These are phyloP conservation scores for Tremellales sp. DNA, from an alignment of 1,284 basidiomycete species.

Conservation along the genomic window DNA sequence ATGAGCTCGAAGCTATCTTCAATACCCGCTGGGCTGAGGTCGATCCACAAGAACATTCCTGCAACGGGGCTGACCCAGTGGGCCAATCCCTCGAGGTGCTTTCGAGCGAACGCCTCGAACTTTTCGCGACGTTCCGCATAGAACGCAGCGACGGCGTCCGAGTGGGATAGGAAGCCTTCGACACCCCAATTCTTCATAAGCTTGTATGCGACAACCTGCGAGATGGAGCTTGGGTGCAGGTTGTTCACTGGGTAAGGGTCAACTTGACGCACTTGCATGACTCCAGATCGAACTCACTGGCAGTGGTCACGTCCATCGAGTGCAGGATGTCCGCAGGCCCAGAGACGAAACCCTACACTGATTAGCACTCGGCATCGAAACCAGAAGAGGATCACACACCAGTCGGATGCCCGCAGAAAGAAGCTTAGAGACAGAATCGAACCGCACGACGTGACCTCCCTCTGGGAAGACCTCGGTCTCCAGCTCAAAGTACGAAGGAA, in stretches of 20 bases:
- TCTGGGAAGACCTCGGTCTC: conserved; percentile 54
- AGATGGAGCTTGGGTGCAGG: conserved; percentile 71
- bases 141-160: conserved; percentile 65
- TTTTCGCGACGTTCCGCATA: conserved; percentile 71
- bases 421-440: conserved; percentile 85
- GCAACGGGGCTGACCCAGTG: conserved; percentile 82
- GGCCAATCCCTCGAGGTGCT: conserved; percentile 69
- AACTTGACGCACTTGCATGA: too few species aligned
- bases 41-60: conserved; percentile 86
- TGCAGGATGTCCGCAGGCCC: conserved; percentile 71
- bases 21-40: conserved; percentile 41
- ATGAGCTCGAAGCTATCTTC: conserved; percentile 73
- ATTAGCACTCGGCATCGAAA: background rate
- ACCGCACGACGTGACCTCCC: conserved; percentile 73
- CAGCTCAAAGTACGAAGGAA: conserved; percentile 72
- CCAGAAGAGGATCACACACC: conserved; percentile 10
- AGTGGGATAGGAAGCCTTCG: conserved; percentile 72
- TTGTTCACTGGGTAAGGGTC: conserved; percentile 65
- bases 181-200: conserved; percentile 74
- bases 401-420: conserved; percentile 63
- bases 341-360: conserved; percentile 62
- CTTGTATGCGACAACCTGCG: conserved; percentile 68
- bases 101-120: conserved; percentile 72
- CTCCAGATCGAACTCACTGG: conserved; percentile 4
- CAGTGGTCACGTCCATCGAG: conserved; percentile 63